These are phyloP conservation scores for Fusarium aywerte DNA, from an alignment of 2,329 filamentous ascomycete species.

Conservation along the genomic window DNA sequence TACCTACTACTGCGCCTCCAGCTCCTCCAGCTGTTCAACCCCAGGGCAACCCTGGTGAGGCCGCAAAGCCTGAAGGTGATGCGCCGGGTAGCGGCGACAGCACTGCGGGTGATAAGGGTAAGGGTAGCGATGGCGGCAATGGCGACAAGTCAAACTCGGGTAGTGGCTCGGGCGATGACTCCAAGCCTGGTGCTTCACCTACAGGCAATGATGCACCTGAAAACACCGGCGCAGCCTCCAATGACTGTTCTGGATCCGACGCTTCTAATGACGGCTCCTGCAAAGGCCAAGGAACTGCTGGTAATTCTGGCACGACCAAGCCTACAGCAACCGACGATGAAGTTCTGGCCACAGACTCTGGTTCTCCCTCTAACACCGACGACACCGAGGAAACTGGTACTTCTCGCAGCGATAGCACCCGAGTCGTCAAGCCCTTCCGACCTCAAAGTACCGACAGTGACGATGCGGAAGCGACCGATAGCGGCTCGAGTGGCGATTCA, in stretches of 20 bases:
- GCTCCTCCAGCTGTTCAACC: slow-evolving; percentile 14
- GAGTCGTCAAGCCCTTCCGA: slow-evolving; percentile 29
- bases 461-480: slow-evolving; percentile 18
- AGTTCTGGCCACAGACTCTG: slow-evolving; percentile 27
- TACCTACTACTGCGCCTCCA: slow-evolving; percentile 37
- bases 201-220: slow-evolving; percentile 1
- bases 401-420: slow-evolving; percentile 2
- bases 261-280: not conserved
- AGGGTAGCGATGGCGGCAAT: not conserved
- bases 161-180: not conserved
- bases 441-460: slow-evolving; percentile 1
- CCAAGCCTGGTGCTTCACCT: slow-evolving; percentile 6
- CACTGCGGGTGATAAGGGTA: not conserved
- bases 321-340: slow-evolving; percentile 6
- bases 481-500: not conserved
- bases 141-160: not conserved
- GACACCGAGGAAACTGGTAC: not conserved
- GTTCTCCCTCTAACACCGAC: not conserved
- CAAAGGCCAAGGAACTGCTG: not conserved
- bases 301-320: not conserved
- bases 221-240: not conserved
- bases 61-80: not conserved
- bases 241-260: not conserved
- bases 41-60: not conserved
- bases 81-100: not conserved